phyloP scores from a whole-genome alignment of 1,284 basidiomycete genomes.

The Volvariella volvacea region DNA sequence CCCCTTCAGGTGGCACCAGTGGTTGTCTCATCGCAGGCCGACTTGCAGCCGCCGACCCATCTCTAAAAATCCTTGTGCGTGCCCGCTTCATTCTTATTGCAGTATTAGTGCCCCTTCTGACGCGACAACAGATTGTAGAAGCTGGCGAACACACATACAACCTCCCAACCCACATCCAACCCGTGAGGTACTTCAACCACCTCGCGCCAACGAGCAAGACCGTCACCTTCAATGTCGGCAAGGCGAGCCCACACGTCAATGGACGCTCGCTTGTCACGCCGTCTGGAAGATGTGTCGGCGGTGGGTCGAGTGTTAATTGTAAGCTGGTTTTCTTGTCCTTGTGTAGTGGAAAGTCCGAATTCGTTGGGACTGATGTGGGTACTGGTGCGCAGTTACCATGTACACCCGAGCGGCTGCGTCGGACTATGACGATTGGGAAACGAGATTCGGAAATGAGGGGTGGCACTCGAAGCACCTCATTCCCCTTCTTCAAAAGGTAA shows the following conservation, averaged over 20 bases:
- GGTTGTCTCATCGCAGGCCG: constrained; percentile 37
- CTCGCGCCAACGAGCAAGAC: constrained; percentile 13
- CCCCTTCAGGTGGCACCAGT: constrained; percentile 30
- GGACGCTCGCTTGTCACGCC: constrained; percentile 5
- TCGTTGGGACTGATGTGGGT: background rate
- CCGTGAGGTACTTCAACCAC: constrained; percentile 22
- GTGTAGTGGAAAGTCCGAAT: background rate
- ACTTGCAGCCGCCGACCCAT: constrained; percentile 32
- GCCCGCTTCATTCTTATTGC: background rate
- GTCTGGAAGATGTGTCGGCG: constrained; percentile 8
- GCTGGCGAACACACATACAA: constrained; percentile 29
- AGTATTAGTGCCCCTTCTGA: background rate
- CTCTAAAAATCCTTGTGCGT: constrained; percentile 27
- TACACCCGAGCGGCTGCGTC: constrained; percentile 50
- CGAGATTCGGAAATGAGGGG: constrained; percentile 38
- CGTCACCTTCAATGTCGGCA: constrained; percentile 3
- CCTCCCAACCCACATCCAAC: constrained; percentile 20
- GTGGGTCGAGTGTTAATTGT: constrained; percentile 9
- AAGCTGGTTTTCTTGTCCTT: background rate
- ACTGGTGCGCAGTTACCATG: constrained; percentile 32
- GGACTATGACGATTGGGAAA: constrained; percentile 54
- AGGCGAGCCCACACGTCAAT: constrained; percentile 5
- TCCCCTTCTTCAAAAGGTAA: constrained; percentile 25
- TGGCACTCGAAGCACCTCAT: constrained; percentile 48
- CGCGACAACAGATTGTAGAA: constrained; percentile 23